Conservation (phyloP, 306 rosid genomes). For the Lathyrus aphaca region DNA sequence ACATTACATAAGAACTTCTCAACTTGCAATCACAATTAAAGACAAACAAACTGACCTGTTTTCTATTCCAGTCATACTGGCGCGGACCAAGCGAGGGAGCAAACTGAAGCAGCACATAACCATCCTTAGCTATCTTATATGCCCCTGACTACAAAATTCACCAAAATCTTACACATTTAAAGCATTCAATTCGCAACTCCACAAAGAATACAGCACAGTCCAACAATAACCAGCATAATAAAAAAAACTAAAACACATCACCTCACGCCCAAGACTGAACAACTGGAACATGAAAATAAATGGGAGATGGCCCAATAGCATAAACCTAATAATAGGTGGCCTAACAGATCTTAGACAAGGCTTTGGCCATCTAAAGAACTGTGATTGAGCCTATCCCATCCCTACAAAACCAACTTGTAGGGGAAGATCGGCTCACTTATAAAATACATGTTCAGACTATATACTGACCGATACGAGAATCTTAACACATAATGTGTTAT, state of each 20-base stretch:
- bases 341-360: no score
- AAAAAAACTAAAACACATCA: not conserved
- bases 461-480: no score
- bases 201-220: slow-evolving; percentile 3
- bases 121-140: slow-evolving; percentile 81
- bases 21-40: slow-evolving; percentile 7
- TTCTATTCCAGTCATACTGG: slow-evolving; percentile 83
- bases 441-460: no score
- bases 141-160: slow-evolving; percentile 74
- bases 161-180: slow-evolving; percentile 27
- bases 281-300: no score
- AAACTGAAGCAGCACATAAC: slow-evolving; percentile 86
- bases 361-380: no score
- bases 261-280: no score
- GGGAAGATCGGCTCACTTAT: no score
- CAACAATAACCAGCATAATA: not conserved
- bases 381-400: no score
- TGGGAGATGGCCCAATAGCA: no score
- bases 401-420: no score
- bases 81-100: slow-evolving; percentile 83
- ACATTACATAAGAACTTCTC: not conserved
- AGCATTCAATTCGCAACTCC: not conserved
- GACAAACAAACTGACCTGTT: slow-evolving; percentile 64
- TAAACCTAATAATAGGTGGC: no score
- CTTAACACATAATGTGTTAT: no score